Evolutionary conservation across 169 alveolate species (phyloP).

Genomic region (Toxoplasma gondii): DNA sequence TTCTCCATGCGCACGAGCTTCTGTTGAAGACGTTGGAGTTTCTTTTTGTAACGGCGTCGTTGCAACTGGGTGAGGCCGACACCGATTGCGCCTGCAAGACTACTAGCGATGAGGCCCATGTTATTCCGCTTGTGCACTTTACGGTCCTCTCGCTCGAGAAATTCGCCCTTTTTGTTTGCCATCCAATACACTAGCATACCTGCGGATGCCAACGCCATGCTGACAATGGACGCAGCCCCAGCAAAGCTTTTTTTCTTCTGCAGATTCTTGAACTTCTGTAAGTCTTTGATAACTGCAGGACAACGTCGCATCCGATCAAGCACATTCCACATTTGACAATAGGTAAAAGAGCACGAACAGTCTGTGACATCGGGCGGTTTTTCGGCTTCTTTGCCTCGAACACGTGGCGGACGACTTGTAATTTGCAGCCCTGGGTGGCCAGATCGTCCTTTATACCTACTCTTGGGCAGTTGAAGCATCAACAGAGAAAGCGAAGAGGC

Average conservation of each 20-base stretch:
- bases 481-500: too few relatives aligned
- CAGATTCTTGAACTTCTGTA: not conserved
- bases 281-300: not conserved
- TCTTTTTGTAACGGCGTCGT: not conserved
- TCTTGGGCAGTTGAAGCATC: too few relatives aligned
- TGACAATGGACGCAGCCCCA: not conserved
- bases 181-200: not conserved
- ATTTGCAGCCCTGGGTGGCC: too few relatives aligned
- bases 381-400: too few relatives aligned
- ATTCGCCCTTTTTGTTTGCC: not conserved
- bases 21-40: not conserved
- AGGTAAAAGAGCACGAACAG: too few relatives aligned
- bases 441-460: too few relatives aligned
- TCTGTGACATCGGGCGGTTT: too few relatives aligned
- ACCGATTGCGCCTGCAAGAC: not conserved
- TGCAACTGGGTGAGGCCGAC: not conserved
- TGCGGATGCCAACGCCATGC: not conserved
- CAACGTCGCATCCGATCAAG: not conserved
- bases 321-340: not conserved
- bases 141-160: not conserved
- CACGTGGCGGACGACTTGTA: too few relatives aligned
- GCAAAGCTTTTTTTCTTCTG: not conserved
- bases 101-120: not conserved
- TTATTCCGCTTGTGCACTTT: not conserved
- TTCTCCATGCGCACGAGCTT: constrained; percentile 25